phyloP scores from a whole-genome alignment of 768 basidiomycete genomes.

The Naganishia vishniacii region DNA sequence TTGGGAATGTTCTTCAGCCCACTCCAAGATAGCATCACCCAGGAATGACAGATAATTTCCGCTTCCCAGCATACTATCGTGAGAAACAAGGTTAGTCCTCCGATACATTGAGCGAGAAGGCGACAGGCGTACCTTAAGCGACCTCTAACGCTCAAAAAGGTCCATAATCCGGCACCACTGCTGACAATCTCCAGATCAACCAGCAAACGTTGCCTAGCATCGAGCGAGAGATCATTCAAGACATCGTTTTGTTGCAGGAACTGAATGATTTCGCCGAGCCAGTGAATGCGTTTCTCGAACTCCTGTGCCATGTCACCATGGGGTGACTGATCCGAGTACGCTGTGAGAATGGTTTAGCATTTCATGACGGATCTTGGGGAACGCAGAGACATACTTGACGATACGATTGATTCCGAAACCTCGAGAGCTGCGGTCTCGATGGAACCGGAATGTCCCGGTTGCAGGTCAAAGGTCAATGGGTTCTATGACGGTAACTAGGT shows the following conservation, averaged over 20 bases:
- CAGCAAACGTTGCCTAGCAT: slow-evolving; percentile 4
- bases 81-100: not conserved
- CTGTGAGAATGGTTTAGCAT: not conserved
- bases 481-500: not conserved
- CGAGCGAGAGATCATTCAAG: not conserved
- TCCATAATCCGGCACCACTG: slow-evolving; percentile 13
- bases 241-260: not conserved
- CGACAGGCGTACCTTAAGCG: not conserved
- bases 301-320: slow-evolving; percentile 17
- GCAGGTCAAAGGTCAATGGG: slow-evolving; percentile 22
- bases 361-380: not conserved
- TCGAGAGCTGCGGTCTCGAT: slow-evolving; percentile 14
- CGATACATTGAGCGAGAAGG: not conserved
- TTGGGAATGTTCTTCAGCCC: slow-evolving; percentile 16
- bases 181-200: slow-evolving; percentile 6
- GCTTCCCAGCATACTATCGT: slow-evolving; percentile 9
- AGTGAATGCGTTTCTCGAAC: slow-evolving; percentile 7
- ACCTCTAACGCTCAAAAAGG: slow-evolving; percentile 12
- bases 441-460: slow-evolving; percentile 17
- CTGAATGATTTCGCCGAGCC: slow-evolving; percentile 1
- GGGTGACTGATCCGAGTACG: slow-evolving; percentile 13
- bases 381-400: not conserved
- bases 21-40: slow-evolving; percentile 15
- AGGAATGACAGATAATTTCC: slow-evolving; percentile 12
- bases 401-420: slow-evolving; percentile 22